phyloP scores from a whole-genome alignment of 176 grass and related monocot species.

The Oryza meridionalis region DNA sequence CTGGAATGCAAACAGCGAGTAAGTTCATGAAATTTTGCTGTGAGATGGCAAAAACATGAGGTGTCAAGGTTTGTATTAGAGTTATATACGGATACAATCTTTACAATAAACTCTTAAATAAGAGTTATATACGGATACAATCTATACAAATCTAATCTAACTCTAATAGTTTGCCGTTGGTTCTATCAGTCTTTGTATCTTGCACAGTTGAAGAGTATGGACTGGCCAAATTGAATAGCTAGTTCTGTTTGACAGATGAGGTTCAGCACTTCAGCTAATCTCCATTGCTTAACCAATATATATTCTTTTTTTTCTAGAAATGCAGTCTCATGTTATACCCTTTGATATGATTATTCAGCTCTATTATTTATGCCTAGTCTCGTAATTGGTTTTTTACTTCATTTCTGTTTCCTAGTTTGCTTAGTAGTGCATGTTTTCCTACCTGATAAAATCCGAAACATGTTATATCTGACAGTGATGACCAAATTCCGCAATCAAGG shows the following conservation, averaged over 20 bases:
- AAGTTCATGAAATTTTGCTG: not conserved
- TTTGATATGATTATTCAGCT: not conserved
- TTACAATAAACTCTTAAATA: too few species aligned
- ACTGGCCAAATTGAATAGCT: not conserved
- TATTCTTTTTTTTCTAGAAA: too few species aligned
- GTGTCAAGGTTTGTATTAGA: not conserved
- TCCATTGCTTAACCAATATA: not conserved
- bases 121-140: too few species aligned
- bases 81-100: too few species aligned
- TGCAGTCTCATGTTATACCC: not conserved
- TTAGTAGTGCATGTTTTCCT: constrained; percentile 6
- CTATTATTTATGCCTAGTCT: not conserved
- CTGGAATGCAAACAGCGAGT: not conserved
- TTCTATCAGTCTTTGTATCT: not conserved
- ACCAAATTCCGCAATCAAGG: not conserved
- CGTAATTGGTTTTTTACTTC: not conserved
- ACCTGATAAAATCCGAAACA: not conserved
- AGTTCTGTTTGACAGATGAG: not conserved
- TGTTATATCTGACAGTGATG: not conserved
- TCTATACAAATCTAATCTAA: too few species aligned
- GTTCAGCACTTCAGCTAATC: not conserved
- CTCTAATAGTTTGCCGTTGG: too few species aligned
- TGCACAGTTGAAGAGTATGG: not conserved
- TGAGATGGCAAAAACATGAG: not conserved
- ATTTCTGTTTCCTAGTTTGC: constrained; percentile 9